Evolutionary conservation across 2,329 filamentous ascomycete species (phyloP).

Genomic region (Beauveria pseudobassiana): DNA sequence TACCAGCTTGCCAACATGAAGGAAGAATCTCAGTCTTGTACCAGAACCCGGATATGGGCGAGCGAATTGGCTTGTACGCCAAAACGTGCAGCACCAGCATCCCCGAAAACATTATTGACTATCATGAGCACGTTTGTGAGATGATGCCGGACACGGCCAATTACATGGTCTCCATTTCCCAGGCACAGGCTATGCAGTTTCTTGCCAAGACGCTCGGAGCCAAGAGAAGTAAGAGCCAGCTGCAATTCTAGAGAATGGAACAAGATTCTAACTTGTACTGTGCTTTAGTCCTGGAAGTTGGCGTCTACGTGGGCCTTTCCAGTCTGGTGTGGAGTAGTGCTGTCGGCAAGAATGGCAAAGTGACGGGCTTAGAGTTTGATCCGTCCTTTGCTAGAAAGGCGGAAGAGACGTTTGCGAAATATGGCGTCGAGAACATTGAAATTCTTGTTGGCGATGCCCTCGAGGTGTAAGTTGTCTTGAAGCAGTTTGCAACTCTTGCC

Average conservation of each 20-base stretch:
- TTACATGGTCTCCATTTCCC: neutral
- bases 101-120: neutral
- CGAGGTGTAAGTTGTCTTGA: constrained; percentile 22
- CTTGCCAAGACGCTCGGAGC: neutral
- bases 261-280: neutral
- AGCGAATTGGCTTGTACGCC: neutral
- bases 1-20: neutral
- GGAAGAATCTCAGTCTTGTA: neutral
- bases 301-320: constrained; percentile 33
- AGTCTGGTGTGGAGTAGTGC: constrained; percentile 31
- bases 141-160: neutral
- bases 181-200: neutral
- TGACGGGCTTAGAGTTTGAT: constrained; percentile 34
- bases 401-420: constrained; percentile 24
- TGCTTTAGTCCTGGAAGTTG: constrained; percentile 31
- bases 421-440: constrained; percentile 30
- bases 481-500: neutral
- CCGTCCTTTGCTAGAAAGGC: constrained; percentile 30
- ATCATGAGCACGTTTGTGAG: neutral
- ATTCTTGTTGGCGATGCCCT: constrained; percentile 33
- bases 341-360: constrained; percentile 27
- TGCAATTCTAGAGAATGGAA: neutral
- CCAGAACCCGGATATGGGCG: neutral
- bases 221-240: neutral
- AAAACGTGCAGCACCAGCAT: neutral